Evolutionary conservation across 2,329 filamentous ascomycete genomes (phyloP), one percentile per base, ranked within the genome.

Genomic region (Sporothrix pallida): DNA sequence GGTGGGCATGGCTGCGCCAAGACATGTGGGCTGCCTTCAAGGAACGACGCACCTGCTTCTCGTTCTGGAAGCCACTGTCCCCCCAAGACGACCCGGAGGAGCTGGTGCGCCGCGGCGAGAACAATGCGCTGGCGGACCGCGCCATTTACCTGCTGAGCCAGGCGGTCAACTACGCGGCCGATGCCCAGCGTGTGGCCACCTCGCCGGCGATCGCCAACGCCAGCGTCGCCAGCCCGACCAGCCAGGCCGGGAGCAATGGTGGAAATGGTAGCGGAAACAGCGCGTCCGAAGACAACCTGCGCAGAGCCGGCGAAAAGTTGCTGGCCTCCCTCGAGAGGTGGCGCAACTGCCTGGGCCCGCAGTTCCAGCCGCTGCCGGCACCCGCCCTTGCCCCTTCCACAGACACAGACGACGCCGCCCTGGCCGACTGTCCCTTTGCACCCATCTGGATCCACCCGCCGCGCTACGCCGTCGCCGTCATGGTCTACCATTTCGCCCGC

Each of bases 371-470:
- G 3, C n/a, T 56, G 54, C 54, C 54, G 20, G 54, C 54, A 12
- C 54, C 54, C 3, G 54, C 20, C 9, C 20, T 56, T 7, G 8
- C 20, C 1, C 54, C n/a, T 20, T 56, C 20, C 1, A 2, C 54
- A 3, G 20, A 23, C 7, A 85, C 86, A 0, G 87, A 88, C 0
- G 54, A 56, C 20, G 54, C n/a, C 54, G 54, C 20, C 9, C 54
- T 56, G 1, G 54, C 26, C 17, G 48, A 42, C 31, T 37, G 48
- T 50, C 75, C 81, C 0, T 87, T 87, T 76, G 80, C 81, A n/a
- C 82, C 84, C 0, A 79, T 87, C 5, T 88, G 86, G 86, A 84
- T 87, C 10, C 82, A 87, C 74, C 86, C 86, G 2, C 81, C 85
- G 3, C 79, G 82, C 3, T 85, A 83, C 73, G 83, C 81, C 26